phyloP scores from a whole-genome alignment of 2,329 filamentous ascomycete species.

The Microsporum audouinii region DNA sequence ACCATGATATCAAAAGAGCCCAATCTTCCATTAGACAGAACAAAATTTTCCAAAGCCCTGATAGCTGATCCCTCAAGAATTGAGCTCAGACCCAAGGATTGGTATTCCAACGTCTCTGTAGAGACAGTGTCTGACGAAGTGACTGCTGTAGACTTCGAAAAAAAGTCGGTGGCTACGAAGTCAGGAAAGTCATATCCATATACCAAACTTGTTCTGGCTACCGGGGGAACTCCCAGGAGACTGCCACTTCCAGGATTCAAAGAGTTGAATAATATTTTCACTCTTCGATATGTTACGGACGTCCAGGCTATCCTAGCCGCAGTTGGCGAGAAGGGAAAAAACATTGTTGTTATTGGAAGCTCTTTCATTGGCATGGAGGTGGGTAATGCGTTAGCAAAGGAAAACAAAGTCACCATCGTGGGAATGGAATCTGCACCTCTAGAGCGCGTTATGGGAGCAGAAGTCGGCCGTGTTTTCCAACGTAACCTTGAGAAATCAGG shows the following conservation, averaged over 20 bases:
- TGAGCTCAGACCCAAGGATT: conserved; percentile 62
- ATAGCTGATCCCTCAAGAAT: conserved; percentile 70
- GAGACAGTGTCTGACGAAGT: conserved; percentile 51
- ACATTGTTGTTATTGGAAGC: conserved; percentile 81
- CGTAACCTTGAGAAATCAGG: conserved; percentile 71
- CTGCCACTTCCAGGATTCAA: conserved; percentile 80
- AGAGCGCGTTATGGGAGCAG: conserved; percentile 69
- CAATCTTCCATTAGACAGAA: conserved; percentile 78
- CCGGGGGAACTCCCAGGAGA: conserved; percentile 64
- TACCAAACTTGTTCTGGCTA: conserved; percentile 80
- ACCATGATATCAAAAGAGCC: conserved; percentile 77
- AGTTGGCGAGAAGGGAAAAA: conserved; percentile 73
- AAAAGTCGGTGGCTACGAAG: conserved; percentile 63
- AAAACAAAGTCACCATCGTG: conserved; percentile 74
- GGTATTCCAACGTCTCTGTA: conserved; percentile 56
- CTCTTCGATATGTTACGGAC: conserved; percentile 66
- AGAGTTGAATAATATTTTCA: conserved; percentile 75
- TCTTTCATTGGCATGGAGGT: conserved; percentile 98
- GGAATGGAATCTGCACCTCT: conserved; percentile 81
- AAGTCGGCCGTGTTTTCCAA: conserved; percentile 72
- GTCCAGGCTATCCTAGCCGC: conserved; percentile 65
- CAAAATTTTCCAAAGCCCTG: conserved; percentile 90
- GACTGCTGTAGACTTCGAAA: conserved; percentile 61
- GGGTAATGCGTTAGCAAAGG: conserved; percentile 67
- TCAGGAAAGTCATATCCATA: conserved; percentile 62